Evolutionary conservation across 2,329 filamentous ascomycete genomes (phyloP).

Genomic region (Cytospora chrysosperma): DNA sequence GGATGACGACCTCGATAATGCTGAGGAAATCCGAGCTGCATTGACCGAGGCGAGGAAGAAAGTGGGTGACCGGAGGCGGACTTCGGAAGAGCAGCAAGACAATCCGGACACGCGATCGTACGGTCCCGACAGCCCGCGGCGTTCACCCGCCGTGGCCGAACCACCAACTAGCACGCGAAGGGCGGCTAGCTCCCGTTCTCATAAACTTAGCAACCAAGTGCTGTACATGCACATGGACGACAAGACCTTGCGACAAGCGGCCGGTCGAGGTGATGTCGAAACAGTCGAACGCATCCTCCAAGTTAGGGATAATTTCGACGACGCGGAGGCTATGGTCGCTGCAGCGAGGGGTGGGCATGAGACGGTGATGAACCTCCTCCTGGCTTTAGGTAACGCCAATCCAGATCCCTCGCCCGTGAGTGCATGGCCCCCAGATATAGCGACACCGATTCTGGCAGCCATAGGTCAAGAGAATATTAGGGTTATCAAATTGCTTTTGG

Average conservation of each 20-base stretch:
- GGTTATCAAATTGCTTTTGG: slow-evolving; percentile 76
- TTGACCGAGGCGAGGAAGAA: slow-evolving; percentile 61
- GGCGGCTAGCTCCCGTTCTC: slow-evolving; percentile 56
- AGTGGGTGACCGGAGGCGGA: slow-evolving; percentile 52
- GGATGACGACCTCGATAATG: slow-evolving; percentile 70
- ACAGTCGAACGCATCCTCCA: slow-evolving; percentile 61
- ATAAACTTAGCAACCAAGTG: slow-evolving; percentile 63
- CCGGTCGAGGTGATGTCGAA: slow-evolving; percentile 60
- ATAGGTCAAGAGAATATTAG: slow-evolving; percentile 87
- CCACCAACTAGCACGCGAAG: slow-evolving; percentile 42
- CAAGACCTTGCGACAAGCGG: slow-evolving; percentile 60
- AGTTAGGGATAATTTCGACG: slow-evolving; percentile 61
- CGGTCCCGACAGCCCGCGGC: slow-evolving; percentile 57
- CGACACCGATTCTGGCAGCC: slow-evolving; percentile 90
- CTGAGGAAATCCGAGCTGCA: slow-evolving; percentile 72
- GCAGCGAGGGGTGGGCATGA: slow-evolving; percentile 91
- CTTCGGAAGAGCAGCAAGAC: slow-evolving; percentile 55
- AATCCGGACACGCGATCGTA: slow-evolving; percentile 49
- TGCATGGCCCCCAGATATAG: slow-evolving; percentile 60
- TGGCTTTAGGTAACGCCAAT: slow-evolving; percentile 65
- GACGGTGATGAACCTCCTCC: slow-evolving; percentile 75
- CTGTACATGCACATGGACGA: slow-evolving; percentile 64
- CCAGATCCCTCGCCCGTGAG: slow-evolving; percentile 66
- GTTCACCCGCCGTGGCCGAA: slow-evolving; percentile 48
- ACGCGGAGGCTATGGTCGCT: slow-evolving; percentile 84